A percentile compares a stretch with the other conserved stretches of the same genome.
These are phyloP conservation scores for Rhizoclosmatium sp. DNA, from an alignment of 192 early-diverging fungal genomes.

Conservation along the genomic window DNA sequence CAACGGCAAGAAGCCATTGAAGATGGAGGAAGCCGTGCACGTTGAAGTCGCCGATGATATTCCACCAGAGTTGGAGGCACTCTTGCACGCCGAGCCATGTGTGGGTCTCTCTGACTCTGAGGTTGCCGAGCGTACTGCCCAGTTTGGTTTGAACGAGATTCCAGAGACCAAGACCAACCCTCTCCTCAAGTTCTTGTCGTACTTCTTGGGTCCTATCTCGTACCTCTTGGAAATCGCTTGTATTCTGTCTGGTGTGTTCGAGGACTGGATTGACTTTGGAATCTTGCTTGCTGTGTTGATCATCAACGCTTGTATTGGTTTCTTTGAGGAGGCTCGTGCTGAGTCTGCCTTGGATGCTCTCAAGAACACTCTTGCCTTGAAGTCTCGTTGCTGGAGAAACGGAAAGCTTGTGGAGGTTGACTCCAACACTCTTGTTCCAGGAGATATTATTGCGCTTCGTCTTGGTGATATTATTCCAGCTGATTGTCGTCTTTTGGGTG, in stretches of 20 bases:
- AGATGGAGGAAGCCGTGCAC: conserved; percentile 38
- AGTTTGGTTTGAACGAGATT: conserved; percentile 72
- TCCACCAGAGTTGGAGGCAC: conserved; percentile 47
- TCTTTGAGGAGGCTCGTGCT: conserved; percentile 85
- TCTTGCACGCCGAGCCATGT: conserved; percentile 80
- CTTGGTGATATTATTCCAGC: conserved; percentile 91
- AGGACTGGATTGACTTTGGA: conserved; percentile 87
- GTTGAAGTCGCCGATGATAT: conserved; percentile 50
- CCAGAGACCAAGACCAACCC: conserved; percentile 81
- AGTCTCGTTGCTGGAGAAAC: conserved; percentile 88
- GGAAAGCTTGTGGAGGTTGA: conserved; percentile 82
- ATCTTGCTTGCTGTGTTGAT: conserved; percentile 84
- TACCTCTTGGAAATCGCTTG: conserved; percentile 80
- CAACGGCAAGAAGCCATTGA: no score
- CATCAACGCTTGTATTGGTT: conserved; percentile 88
- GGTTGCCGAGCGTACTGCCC: conserved; percentile 70
- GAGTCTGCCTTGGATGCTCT: conserved; percentile 93
- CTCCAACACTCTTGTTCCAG: conserved; percentile 80
- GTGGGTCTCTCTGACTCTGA: conserved; percentile 80
- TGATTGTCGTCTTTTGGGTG: conserved; percentile 80
- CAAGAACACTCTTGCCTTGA: conserved; percentile 90
- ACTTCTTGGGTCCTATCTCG: conserved; percentile 55
- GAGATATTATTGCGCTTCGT: conserved; percentile 87
- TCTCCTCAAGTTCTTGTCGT: conserved; percentile 84
- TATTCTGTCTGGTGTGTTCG: conserved; percentile 80